Conservation (phyloP, 345 rosid genomes). For the Corchorus olitorius region DNA sequence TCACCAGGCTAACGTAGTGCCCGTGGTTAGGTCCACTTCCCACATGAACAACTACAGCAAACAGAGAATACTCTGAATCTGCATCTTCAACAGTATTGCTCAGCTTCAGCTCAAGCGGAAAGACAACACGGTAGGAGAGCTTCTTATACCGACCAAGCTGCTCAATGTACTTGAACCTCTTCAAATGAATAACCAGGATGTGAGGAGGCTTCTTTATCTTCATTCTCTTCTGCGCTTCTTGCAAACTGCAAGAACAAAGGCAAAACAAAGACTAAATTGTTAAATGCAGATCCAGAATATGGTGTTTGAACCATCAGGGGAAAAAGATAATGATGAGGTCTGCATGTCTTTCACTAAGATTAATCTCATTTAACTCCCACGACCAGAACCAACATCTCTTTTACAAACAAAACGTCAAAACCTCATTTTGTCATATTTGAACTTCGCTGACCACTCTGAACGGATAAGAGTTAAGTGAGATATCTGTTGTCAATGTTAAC, state of each 20-base stretch:
- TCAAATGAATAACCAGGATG: slow-evolving; percentile 86
- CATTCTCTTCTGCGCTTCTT: slow-evolving; percentile 99
- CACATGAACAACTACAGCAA: slow-evolving; percentile 97
- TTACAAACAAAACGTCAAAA: neutral
- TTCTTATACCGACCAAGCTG: slow-evolving; percentile 96
- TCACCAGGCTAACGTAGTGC: slow-evolving; percentile 96
- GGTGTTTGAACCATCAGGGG: neutral
- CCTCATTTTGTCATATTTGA: neutral
- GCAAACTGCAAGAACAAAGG: slow-evolving; percentile 62
- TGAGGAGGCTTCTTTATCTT: slow-evolving; percentile 98
- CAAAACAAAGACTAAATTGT: neutral
- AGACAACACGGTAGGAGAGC: slow-evolving; percentile 90
- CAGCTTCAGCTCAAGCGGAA: slow-evolving; percentile 92
- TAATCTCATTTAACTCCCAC: neutral
- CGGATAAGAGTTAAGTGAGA: neutral
- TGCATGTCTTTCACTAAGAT: neutral
- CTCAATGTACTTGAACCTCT: slow-evolving; percentile 96
- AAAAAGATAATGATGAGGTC: slow-evolving; percentile 1
- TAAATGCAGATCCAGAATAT: neutral
- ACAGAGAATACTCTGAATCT: slow-evolving; percentile 88
- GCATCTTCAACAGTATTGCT: slow-evolving; percentile 91
- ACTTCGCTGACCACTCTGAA: neutral
- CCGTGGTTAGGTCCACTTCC: slow-evolving; percentile 99
- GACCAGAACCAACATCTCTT: neutral
- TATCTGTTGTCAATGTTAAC: neutral